A percentile compares a stretch with the other conserved stretches of the same genome.
Conservation (phyloP, 768 basidiomycete genomes). For the Hericium alpestre region DNA sequence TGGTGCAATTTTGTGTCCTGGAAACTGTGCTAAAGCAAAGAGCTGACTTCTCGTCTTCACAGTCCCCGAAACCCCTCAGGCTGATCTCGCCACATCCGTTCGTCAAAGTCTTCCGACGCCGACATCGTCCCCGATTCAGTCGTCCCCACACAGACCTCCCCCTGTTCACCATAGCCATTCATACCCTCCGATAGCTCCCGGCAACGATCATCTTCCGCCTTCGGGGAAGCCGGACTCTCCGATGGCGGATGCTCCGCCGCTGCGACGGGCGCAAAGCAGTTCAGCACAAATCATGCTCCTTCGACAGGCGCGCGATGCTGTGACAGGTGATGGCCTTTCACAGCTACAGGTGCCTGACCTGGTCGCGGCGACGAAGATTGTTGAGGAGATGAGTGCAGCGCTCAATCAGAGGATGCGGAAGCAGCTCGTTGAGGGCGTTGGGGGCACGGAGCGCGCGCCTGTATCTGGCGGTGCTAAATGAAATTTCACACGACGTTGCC, state of each 20-base stretch:
- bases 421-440: background rate
- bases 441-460: background rate
- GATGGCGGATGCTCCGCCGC: conserved; percentile 6
- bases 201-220: background rate
- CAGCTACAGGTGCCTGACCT: conserved; percentile 42
- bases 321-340: conserved; percentile 30
- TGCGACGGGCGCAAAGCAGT: conserved; percentile 29
- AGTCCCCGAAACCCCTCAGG: conserved; percentile 1
- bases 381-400: conserved; percentile 34
- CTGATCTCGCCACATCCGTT: background rate
- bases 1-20: background rate
- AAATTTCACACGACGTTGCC: too few relatives aligned
- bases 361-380: conserved; percentile 32
- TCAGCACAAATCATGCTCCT: conserved; percentile 34
- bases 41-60: background rate
- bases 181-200: background rate
- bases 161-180: background rate
- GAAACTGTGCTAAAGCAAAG: too few relatives aligned
- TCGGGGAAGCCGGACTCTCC: background rate
- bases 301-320: conserved; percentile 31
- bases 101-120: background rate
- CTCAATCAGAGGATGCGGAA: conserved; percentile 33
- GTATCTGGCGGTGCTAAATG: too few relatives aligned
- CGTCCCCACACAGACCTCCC: too few relatives aligned
- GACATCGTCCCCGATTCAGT: too few relatives aligned